These are phyloP conservation scores for Claviceps spartinae DNA, from an alignment of 2,329 filamentous ascomycete species.

Conservation along the genomic window DNA sequence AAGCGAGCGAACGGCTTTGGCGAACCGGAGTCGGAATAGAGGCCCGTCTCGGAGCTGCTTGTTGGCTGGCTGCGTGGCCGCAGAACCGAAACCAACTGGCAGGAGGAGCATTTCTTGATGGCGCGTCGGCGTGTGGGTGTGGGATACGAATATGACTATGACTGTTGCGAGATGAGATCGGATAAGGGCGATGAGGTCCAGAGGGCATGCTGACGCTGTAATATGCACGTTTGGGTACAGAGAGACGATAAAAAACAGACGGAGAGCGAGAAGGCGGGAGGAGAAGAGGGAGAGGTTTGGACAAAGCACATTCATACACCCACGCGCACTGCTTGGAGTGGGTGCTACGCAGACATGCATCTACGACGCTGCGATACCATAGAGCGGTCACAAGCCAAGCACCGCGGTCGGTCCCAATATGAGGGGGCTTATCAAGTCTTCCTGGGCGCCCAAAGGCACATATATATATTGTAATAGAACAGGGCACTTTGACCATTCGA, in stretches of 20 bases:
- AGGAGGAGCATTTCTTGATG: not conserved
- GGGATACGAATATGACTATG: not conserved
- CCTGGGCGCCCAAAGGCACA: constrained; percentile 2
- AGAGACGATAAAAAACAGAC: not conserved
- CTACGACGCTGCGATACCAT: constrained; percentile 14
- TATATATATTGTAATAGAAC: constrained; percentile 3
- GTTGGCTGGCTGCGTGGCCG: constrained; percentile 2
- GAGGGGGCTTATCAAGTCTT: not conserved
- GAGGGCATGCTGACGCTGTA: not conserved
- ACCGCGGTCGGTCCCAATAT: not conserved
- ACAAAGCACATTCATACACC: constrained; percentile 4
- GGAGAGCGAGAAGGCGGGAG: not conserved
- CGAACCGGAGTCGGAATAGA: constrained; percentile 20
- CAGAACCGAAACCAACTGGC: not conserved
- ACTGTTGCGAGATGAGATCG: not conserved
- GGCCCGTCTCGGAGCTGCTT: constrained; percentile 3
- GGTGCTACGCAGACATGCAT: constrained; percentile 1
- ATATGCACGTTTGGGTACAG: too few species aligned
- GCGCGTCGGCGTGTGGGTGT: not conserved
- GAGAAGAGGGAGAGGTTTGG: not conserved
- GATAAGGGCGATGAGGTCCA: not conserved
- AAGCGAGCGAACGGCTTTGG: constrained; percentile 25
- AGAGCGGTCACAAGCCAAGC: constrained; percentile 12
- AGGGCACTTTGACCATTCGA: not conserved
- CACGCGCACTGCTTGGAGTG: not conserved